These are phyloP conservation scores for Arthrocladium fulminans DNA, from an alignment of 2,329 filamentous ascomycete genomes.

Conservation along the genomic window DNA sequence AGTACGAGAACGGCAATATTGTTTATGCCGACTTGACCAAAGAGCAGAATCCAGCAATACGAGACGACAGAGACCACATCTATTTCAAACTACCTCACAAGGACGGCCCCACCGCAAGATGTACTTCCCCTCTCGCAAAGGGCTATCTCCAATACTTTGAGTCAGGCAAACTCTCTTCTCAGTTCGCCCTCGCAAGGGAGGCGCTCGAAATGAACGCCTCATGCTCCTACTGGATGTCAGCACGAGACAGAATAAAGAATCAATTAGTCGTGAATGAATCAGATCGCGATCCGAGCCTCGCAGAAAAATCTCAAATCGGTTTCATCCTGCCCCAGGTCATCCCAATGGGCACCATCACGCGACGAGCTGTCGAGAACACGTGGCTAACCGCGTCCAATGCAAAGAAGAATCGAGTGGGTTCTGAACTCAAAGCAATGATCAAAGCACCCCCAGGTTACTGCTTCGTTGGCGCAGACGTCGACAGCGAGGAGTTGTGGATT, in stretches of 20 bases:
- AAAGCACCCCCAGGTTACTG: constrained; percentile 80
- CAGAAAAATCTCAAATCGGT: constrained; percentile 44
- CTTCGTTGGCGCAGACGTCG: constrained; percentile 94
- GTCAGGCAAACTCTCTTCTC: constrained; percentile 73
- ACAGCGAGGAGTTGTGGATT: constrained; percentile 97
- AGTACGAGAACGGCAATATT: constrained; percentile 64
- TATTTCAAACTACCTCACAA: constrained; percentile 98
- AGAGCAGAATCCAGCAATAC: constrained; percentile 57
- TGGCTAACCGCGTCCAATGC: constrained; percentile 98
- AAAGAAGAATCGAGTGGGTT: constrained; percentile 90
- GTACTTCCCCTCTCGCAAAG: constrained; percentile 82
- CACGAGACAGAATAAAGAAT: constrained; percentile 82
- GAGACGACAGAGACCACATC: constrained; percentile 54
- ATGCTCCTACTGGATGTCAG: constrained; percentile 98
- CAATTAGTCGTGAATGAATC: constrained; percentile 87
- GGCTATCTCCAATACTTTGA: constrained; percentile 87
- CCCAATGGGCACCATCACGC: constrained; percentile 95
- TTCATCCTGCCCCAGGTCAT: constrained; percentile 94
- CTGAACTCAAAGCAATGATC: constrained; percentile 95
- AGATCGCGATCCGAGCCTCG: constrained; percentile 36
- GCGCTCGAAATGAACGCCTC: constrained; percentile 97
- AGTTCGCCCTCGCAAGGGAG: constrained; percentile 84
- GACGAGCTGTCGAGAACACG: constrained; percentile 90
- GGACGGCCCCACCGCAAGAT: constrained; percentile 77
- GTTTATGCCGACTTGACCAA: constrained; percentile 66